Evolutionary conservation across 2,329 filamentous ascomycete genomes (phyloP).

Genomic region (Helotiales sp.): DNA sequence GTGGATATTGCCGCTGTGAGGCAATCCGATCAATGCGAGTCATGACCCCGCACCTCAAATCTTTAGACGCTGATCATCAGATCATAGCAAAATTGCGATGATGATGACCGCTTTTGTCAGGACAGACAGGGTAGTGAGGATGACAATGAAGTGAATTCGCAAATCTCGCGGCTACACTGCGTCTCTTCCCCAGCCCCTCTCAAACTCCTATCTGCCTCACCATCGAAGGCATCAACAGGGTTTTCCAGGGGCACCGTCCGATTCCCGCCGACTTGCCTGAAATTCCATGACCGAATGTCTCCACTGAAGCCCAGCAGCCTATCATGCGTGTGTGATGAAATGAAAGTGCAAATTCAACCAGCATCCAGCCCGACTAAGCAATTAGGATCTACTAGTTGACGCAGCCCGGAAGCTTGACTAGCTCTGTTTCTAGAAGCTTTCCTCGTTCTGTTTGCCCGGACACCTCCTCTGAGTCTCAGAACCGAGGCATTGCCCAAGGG

Average conservation of each 20-base stretch:
- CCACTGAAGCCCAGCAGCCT: neutral
- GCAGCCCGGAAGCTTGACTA: constrained; percentile 6
- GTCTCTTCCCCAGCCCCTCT: constrained; percentile 23
- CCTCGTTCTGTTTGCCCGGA: too few relatives aligned
- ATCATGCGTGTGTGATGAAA: neutral
- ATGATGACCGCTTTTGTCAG: neutral
- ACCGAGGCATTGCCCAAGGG: neutral
- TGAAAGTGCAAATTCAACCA: constrained; percentile 14
- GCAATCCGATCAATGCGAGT: neutral
- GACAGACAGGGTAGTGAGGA: neutral
- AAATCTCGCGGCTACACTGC: constrained; percentile 21
- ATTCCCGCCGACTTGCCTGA: neutral
- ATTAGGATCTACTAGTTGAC: neutral
- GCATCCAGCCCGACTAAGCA: constrained; percentile 16
- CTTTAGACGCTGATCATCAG: neutral
- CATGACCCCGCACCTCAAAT: neutral
- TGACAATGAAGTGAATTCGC: constrained; percentile 22
- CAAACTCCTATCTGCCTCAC: neutral
- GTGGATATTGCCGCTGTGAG: neutral
- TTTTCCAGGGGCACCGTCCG: constrained; percentile 24
- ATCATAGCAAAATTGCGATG: neutral
- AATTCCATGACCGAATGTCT: neutral
- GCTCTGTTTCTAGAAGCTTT: constrained; percentile 30
- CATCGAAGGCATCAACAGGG: constrained; percentile 15
- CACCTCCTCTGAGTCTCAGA: too few relatives aligned